phyloP scores from a whole-genome alignment of 305 asterid genomes.

The Fraxinus floribunda region DNA sequence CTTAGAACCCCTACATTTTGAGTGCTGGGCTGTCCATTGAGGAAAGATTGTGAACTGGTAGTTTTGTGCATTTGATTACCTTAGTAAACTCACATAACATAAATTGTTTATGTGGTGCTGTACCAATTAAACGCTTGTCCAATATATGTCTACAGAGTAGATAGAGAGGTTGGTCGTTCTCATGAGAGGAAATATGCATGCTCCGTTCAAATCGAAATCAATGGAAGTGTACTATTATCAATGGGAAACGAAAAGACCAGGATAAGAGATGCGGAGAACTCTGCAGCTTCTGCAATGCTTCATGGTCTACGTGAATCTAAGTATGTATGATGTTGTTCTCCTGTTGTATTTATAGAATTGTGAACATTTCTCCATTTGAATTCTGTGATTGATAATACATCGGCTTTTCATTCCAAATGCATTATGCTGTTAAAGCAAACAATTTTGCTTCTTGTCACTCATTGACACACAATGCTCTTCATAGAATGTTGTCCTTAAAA shows the following conservation, averaged over 20 bases:
- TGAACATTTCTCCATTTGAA: conserved; percentile 42
- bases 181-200: conserved; percentile 53
- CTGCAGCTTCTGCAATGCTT: conserved; percentile 81
- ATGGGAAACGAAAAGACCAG: conserved; percentile 53
- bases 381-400: neutral
- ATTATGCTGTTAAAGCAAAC: neutral
- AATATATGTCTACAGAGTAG: conserved; percentile 36
- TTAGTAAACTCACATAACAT: neutral
- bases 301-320: conserved; percentile 33
- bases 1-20: neutral
- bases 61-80: neutral
- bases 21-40: neutral
- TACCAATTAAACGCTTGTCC: neutral
- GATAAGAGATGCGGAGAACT: conserved; percentile 66
- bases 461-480: neutral
- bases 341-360: neutral
- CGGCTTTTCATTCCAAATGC: neutral
- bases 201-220: conserved; percentile 51
- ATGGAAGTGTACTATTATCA: conserved; percentile 27
- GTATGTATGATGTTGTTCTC: conserved; percentile 25
- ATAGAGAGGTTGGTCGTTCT: conserved; percentile 43
- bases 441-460: neutral
- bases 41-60: neutral
- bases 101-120: neutral
- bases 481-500: neutral